Evolutionary conservation across 2,329 filamentous ascomycete genomes (phyloP).

Genomic region (Diaporthe ampelina): DNA sequence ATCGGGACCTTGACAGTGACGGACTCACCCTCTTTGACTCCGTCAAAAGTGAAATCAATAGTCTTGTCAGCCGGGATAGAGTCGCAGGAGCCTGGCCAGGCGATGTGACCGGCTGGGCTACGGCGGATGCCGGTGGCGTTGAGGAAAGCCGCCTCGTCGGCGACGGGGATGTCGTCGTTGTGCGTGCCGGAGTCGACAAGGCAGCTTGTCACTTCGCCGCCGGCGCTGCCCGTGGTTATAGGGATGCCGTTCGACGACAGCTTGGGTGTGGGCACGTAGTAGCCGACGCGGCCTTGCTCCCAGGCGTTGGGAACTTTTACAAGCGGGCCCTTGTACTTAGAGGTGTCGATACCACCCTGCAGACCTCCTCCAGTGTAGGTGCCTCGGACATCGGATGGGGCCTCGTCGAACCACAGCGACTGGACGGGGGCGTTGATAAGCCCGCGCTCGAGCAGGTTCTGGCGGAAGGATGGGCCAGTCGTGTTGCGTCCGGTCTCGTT

Average conservation of each 20-base stretch:
- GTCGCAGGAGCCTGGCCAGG: slow-evolving; percentile 49
- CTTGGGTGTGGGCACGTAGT: slow-evolving; percentile 45
- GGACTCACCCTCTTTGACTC: slow-evolving; percentile 43
- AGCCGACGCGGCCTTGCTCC: slow-evolving; percentile 39
- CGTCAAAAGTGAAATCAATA: slow-evolving; percentile 47
- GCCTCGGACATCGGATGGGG: slow-evolving; percentile 43
- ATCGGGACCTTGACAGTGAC: slow-evolving; percentile 50
- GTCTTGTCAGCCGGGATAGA: slow-evolving; percentile 47
- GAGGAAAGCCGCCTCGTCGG: slow-evolving; percentile 42
- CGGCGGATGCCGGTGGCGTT: slow-evolving; percentile 43
- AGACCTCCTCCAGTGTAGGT: slow-evolving; percentile 50
- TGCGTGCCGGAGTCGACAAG: slow-evolving; percentile 51
- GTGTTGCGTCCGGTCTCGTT: slow-evolving; percentile 36
- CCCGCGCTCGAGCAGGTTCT: slow-evolving; percentile 49
- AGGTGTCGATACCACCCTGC: slow-evolving; percentile 52
- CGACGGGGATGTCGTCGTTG: slow-evolving; percentile 46
- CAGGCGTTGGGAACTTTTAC: slow-evolving; percentile 46
- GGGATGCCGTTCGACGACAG: slow-evolving; percentile 43
- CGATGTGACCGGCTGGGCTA: slow-evolving; percentile 42
- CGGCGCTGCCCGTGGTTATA: slow-evolving; percentile 41
- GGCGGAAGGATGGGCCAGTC: slow-evolving; percentile 49
- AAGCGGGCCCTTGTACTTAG: slow-evolving; percentile 51
- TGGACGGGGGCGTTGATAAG: slow-evolving; percentile 48
- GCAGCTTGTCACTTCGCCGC: slow-evolving; percentile 42
- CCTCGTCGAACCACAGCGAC: slow-evolving; percentile 53